phyloP scores from a whole-genome alignment of 1,284 basidiomycete species.

The Ustilago bromivora region DNA sequence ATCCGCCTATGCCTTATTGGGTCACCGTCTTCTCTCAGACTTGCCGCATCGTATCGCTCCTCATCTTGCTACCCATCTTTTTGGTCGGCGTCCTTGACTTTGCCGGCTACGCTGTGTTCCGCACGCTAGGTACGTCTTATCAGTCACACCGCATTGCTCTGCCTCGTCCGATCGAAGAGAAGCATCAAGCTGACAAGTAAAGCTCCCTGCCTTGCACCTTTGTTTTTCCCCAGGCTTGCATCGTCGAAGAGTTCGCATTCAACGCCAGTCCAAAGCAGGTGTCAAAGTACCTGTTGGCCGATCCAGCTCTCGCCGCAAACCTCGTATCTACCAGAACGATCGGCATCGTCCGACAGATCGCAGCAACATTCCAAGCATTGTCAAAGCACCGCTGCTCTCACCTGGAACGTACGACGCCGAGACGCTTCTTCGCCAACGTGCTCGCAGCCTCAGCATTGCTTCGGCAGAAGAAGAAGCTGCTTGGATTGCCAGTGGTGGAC shows the following conservation, averaged over 20 bases:
- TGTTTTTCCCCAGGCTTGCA: slow-evolving; percentile 36
- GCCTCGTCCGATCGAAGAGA: slow-evolving; percentile 1
- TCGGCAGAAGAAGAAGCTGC: slow-evolving; percentile 50
- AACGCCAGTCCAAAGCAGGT: slow-evolving; percentile 26
- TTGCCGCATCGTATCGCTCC: slow-evolving; percentile 47
- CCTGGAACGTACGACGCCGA: slow-evolving; percentile 64
- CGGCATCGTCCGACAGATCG: slow-evolving; percentile 41
- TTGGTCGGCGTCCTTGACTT: slow-evolving; percentile 56
- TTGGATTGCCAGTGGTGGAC: slow-evolving; percentile 56
- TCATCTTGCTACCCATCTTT: slow-evolving; percentile 57
- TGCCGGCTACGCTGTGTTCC: slow-evolving; percentile 63
- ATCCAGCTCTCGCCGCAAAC: slow-evolving; percentile 23
- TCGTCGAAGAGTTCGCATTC: slow-evolving; percentile 53
- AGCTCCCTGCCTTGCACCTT: neutral
- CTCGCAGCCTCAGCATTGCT: slow-evolving; percentile 46
- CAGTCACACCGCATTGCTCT: neutral
- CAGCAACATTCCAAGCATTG: slow-evolving; percentile 42
- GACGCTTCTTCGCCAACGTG: slow-evolving; percentile 58
- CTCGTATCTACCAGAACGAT: slow-evolving; percentile 35
- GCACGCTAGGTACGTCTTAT: slow-evolving; percentile 57
- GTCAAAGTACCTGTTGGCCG: slow-evolving; percentile 19
- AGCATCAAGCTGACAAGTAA: neutral
- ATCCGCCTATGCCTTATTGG: slow-evolving; percentile 45
- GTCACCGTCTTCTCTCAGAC: slow-evolving; percentile 29
- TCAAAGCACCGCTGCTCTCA: slow-evolving; percentile 51